A percentile compares a stretch with the other conserved stretches of the same genome.
phyloP scores from a whole-genome alignment of 208 protist genomes.

The Crithidia acanthocephali region DNA sequence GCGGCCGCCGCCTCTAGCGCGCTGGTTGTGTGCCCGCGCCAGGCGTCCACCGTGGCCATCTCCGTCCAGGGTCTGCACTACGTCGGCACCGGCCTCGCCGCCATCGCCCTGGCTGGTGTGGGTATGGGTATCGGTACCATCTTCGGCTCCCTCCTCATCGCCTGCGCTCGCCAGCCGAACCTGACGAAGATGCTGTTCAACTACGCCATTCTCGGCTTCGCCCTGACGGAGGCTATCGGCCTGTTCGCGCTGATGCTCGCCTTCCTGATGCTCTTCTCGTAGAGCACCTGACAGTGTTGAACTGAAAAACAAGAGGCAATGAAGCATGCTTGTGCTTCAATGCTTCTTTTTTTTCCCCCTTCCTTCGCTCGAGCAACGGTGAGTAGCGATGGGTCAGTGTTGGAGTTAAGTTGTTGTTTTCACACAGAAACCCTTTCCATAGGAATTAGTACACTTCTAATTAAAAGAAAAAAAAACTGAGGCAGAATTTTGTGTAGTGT shows the following conservation, averaged over 20 bases:
- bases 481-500: too few relatives aligned
- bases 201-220: slow-evolving; percentile 86
- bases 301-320: not conserved
- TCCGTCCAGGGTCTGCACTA: slow-evolving; percentile 79
- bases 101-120: slow-evolving; percentile 74
- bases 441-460: too few relatives aligned
- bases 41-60: slow-evolving; percentile 68
- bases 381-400: too few relatives aligned
- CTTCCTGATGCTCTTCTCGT: slow-evolving; percentile 92
- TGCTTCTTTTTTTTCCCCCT: too few relatives aligned
- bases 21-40: slow-evolving; percentile 43
- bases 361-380: too few relatives aligned
- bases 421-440: too few relatives aligned
- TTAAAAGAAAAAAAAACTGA: too few relatives aligned
- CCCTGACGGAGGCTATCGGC: slow-evolving; percentile 87
- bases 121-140: slow-evolving; percentile 75
- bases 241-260: slow-evolving; percentile 87
- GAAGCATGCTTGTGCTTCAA: too few relatives aligned
- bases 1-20: slow-evolving; percentile 39
- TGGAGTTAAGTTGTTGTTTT: too few relatives aligned
- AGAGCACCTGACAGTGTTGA: slow-evolving; percentile 34
- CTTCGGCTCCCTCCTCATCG: slow-evolving; percentile 73
- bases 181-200: slow-evolving; percentile 84
- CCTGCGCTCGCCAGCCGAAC: slow-evolving; percentile 79
- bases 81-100: slow-evolving; percentile 77